A percentile compares a stretch with the other conserved stretches of the same genome.
Evolutionary conservation across 139 green algal species (phyloP).

Genomic region (Chlamydomonas schloesseri): DNA sequence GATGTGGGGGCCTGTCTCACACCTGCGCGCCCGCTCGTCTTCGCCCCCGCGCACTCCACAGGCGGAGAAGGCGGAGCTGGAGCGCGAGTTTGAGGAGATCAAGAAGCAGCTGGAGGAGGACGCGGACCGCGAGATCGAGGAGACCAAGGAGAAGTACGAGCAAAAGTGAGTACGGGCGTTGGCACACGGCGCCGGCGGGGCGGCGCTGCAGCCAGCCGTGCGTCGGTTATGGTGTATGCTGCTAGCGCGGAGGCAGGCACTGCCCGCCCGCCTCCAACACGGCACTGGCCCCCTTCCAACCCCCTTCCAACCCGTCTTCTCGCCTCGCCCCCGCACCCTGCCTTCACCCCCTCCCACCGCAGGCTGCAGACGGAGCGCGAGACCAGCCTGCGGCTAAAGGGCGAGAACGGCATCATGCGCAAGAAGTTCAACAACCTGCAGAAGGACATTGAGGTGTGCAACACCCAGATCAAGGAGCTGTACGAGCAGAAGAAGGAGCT

Average conservation of each 20-base stretch:
- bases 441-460: slow-evolving; percentile 74
- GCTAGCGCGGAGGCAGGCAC: no score
- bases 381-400: slow-evolving; percentile 83
- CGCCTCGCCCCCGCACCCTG: no score
- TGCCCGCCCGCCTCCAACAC: no score
- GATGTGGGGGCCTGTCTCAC: no score
- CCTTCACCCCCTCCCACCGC: not conserved
- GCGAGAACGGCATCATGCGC: slow-evolving; percentile 95
- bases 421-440: slow-evolving; percentile 91
- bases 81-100: slow-evolving; percentile 83
- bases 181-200: no score
- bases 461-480: slow-evolving; percentile 79
- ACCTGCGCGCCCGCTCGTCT: no score
- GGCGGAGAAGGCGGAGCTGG: slow-evolving; percentile 57
- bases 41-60: not conserved
- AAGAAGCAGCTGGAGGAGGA: slow-evolving; percentile 93
- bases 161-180: slow-evolving; percentile 33
- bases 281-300: no score
- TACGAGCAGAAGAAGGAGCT: slow-evolving; percentile 87
- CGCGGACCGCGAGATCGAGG: slow-evolving; percentile 92
- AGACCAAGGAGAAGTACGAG: slow-evolving; percentile 88
- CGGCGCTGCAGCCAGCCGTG: no score
- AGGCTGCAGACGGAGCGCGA: slow-evolving; percentile 73
- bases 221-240: no score
- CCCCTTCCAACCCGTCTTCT: no score